Percentiles rank a stretch among this genome's conserved stretches.
These are phyloP conservation scores for Laetiporus sulphureus DNA, from an alignment of 1,284 basidiomycete species.

Conservation along the genomic window DNA sequence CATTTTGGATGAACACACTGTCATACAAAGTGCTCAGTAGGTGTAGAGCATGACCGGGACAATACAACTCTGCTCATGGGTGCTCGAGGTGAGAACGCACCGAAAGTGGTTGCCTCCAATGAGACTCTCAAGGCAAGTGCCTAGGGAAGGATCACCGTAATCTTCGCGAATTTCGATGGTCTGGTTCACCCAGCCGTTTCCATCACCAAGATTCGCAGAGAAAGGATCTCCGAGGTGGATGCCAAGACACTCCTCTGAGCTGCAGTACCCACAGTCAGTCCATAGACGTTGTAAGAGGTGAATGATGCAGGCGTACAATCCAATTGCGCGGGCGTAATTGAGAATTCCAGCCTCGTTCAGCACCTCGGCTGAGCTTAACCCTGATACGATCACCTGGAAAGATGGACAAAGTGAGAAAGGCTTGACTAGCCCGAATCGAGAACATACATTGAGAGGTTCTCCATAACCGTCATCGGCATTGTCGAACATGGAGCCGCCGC, in stretches of 20 bases:
- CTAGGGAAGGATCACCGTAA: slow-evolving; percentile 53
- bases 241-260: slow-evolving; percentile 68
- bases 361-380: slow-evolving; percentile 57
- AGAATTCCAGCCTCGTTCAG: slow-evolving; percentile 59
- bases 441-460: slow-evolving; percentile 61
- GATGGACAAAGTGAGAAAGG: not conserved
- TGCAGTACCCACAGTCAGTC: slow-evolving; percentile 16
- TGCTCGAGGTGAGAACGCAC: slow-evolving; percentile 20
- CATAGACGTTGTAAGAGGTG: not conserved
- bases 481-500: slow-evolving; percentile 49
- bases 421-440: not conserved
- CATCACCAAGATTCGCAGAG: slow-evolving; percentile 67
- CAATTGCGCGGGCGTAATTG: slow-evolving; percentile 52
- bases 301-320: slow-evolving; percentile 41
- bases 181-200: slow-evolving; percentile 54
- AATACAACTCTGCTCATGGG: not conserved
- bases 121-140: slow-evolving; percentile 57
- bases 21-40: slow-evolving; percentile 13
- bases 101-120: slow-evolving; percentile 66
- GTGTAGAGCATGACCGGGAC: not conserved
- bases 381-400: slow-evolving; percentile 60
- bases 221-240: slow-evolving; percentile 59
- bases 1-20: slow-evolving; percentile 71
- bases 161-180: slow-evolving; percentile 62
- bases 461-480: slow-evolving; percentile 42